Conservation (phyloP, 805 yeast species). For the Pichia exigua region DNA sequence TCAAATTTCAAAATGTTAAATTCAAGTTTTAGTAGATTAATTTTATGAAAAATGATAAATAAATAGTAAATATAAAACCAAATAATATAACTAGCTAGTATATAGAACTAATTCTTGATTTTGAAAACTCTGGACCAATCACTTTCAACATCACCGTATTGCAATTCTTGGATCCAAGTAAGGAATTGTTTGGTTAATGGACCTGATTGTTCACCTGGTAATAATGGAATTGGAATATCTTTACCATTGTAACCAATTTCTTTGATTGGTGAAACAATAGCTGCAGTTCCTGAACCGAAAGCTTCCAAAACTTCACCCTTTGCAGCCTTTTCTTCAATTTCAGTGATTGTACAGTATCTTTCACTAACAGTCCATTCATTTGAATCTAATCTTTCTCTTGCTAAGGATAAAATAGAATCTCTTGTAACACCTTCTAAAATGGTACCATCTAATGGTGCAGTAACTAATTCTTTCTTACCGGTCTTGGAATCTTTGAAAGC, state of each 20-base stretch:
- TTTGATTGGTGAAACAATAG: conserved; percentile 89
- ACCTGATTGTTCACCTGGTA: conserved; percentile 73
- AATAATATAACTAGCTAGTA: no score
- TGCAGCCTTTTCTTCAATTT: conserved; percentile 67
- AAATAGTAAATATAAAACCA: no score
- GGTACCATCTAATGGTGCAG: conserved; percentile 97
- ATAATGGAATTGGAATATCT: conserved; percentile 69
- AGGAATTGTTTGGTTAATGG: conserved; percentile 70
- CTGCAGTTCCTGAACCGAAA: conserved; percentile 97
- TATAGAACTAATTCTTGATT: neutral
- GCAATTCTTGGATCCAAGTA: conserved; percentile 81
- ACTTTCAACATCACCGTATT: conserved; percentile 76
- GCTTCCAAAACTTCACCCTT: conserved; percentile 88
- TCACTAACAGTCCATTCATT: conserved; percentile 78
- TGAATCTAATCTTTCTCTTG: conserved; percentile 66
- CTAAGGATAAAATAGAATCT: conserved; percentile 73
- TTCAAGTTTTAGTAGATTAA: neutral
- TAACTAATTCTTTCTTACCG: conserved; percentile 85
- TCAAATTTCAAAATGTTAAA: no score
- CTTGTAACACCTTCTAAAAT: conserved; percentile 96
- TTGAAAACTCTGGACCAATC: conserved; percentile 40
- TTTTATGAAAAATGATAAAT: neutral
- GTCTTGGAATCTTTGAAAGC: conserved; percentile 67
- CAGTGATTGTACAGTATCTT: conserved; percentile 75
- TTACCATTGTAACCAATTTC: conserved; percentile 75